phyloP scores from a whole-genome alignment of 1,284 basidiomycete species.

The Wolfiporia cocos region DNA sequence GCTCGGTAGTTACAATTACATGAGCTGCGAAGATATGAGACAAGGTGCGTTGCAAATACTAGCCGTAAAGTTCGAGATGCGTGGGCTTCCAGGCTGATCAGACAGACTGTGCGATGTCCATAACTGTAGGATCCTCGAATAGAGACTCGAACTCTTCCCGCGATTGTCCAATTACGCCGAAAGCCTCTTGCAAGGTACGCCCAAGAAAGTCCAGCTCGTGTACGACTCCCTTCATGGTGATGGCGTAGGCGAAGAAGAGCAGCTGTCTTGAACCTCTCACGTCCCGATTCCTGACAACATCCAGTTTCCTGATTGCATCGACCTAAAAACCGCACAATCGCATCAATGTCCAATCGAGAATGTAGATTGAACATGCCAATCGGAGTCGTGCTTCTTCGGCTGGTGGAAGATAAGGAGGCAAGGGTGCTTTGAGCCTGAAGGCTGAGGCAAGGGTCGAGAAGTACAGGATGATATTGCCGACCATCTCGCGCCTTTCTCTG shows the following conservation, averaged over 20 bases:
- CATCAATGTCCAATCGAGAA: neutral
- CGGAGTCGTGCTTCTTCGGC: constrained; percentile 78
- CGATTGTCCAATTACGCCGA: constrained; percentile 77
- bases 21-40: too few relatives aligned
- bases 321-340: constrained; percentile 42
- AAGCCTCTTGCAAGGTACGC: constrained; percentile 73
- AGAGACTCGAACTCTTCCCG: constrained; percentile 30
- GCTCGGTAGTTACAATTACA: too few relatives aligned
- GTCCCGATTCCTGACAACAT: constrained; percentile 76
- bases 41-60: too few relatives aligned
- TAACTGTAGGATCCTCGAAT: constrained; percentile 19
- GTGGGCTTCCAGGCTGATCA: neutral
- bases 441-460: constrained; percentile 86
- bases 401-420: constrained; percentile 93
- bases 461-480: constrained; percentile 89
- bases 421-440: constrained; percentile 83
- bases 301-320: constrained; percentile 75
- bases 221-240: constrained; percentile 91
- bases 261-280: constrained; percentile 76
- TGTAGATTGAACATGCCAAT: constrained; percentile 52
- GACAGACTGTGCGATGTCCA: neutral
- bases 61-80: too few relatives aligned
- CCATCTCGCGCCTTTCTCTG: constrained; percentile 84
- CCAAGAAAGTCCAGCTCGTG: constrained; percentile 81
- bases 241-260: constrained; percentile 89